Evolutionary conservation across 202 grass and related monocot species (phyloP).

Genomic region (Cymbopogon flexuosus): DNA sequence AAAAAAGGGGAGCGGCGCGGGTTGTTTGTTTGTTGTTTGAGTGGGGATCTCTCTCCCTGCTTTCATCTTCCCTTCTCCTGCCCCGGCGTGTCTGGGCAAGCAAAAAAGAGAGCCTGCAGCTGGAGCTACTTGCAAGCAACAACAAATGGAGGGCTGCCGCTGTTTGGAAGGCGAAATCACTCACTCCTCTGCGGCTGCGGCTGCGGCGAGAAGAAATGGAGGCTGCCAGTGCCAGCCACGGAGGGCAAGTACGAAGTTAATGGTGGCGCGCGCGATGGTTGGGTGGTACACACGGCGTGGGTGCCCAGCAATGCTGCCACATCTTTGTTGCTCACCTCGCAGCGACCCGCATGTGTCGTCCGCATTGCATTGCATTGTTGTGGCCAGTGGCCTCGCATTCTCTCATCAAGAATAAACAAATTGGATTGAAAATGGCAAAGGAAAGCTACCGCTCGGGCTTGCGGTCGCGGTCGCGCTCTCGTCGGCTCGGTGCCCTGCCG

Average conservation of each 20-base stretch:
- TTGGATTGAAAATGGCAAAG: neutral
- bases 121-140: conserved; percentile 34
- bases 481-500: neutral
- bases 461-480: neutral
- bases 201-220: neutral
- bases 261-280: conserved; percentile 34
- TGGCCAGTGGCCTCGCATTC: too few species aligned
- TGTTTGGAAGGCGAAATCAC: too few species aligned
- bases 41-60: neutral
- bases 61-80: too few species aligned
- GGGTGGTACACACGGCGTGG: conserved; percentile 50
- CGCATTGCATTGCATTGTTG: neutral
- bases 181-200: too few species aligned
- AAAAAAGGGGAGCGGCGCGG: neutral
- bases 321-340: conserved; percentile 9
- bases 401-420: neutral
- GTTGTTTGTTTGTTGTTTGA: neutral
- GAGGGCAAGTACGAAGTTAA: neutral
- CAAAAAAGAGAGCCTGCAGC: neutral
- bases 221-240: neutral
- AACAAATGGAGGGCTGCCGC: too few species aligned
- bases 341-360: neutral
- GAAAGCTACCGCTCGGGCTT: neutral
- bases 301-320: neutral
- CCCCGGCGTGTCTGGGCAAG: neutral